These are phyloP conservation scores for Penicillium sp. DNA, from an alignment of 2,329 filamentous ascomycete species.

Conservation along the genomic window DNA sequence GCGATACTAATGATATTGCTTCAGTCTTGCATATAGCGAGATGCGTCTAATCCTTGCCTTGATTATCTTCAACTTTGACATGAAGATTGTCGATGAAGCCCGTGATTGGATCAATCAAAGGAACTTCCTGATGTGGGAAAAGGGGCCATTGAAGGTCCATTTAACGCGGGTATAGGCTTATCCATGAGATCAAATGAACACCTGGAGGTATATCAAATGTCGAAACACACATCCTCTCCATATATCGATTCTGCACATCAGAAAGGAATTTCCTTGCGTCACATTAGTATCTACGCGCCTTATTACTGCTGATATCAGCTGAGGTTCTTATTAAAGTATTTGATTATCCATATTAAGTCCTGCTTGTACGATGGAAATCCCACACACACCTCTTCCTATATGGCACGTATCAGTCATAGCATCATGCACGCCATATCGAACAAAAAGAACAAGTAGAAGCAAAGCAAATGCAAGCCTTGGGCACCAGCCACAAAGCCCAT, in stretches of 20 bases:
- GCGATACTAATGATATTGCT: background rate
- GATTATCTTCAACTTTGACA: constrained; percentile 51
- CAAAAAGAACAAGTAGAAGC: constrained; percentile 3
- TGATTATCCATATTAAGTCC: constrained; percentile 8
- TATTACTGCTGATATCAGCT: background rate
- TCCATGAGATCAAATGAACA: background rate
- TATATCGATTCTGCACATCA: background rate
- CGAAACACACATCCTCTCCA: background rate
- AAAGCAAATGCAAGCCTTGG: constrained; percentile 9
- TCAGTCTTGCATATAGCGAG: constrained; percentile 51
- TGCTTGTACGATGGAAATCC: constrained; percentile 7
- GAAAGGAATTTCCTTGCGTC: background rate
- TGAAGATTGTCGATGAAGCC: constrained; percentile 41
- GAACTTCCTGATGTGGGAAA: constrained; percentile 44
- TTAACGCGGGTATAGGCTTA: constrained; percentile 24
- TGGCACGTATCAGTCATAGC: constrained; percentile 6
- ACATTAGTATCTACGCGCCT: background rate
- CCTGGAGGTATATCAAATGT: background rate
- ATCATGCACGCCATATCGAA: constrained; percentile 4
- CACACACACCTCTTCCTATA: background rate
- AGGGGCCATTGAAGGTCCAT: constrained; percentile 37
- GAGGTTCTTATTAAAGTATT: background rate
- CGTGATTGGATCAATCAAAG: constrained; percentile 42
- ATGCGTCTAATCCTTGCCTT: constrained; percentile 51
- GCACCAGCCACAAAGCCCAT: background rate